phyloP scores from a whole-genome alignment of 106 monocot genomes.

The Xerophyta viscosa region DNA sequence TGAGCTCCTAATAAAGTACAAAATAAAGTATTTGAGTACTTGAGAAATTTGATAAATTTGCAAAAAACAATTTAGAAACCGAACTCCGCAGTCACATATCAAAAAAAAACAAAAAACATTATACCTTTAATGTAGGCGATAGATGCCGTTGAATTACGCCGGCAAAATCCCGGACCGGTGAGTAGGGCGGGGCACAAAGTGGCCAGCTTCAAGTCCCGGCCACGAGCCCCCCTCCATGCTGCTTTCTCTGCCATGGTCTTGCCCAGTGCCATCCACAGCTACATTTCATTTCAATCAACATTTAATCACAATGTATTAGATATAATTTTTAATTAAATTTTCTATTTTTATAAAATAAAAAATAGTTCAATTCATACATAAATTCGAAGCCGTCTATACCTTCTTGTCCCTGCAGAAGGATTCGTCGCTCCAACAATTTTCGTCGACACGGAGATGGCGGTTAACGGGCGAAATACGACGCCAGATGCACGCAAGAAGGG shows the following conservation, averaged over 20 bases:
- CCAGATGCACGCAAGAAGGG: conserved; percentile 86
- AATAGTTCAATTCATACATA: too few relatives aligned
- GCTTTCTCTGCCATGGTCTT: conserved; percentile 90
- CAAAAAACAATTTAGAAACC: not conserved
- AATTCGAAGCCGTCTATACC: conserved; percentile 30
- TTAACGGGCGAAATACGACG: conserved; percentile 11
- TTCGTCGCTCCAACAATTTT: conserved; percentile 83
- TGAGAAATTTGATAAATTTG: not conserved
- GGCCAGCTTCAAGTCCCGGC: conserved; percentile 53
- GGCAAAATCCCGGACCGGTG: conserved; percentile 54
- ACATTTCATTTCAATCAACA: not conserved
- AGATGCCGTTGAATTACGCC: conserved; percentile 53
- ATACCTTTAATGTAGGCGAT: conserved; percentile 89
- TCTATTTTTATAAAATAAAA: too few relatives aligned
- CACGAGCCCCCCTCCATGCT: conserved; percentile 64
- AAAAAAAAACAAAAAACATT: too few relatives aligned
- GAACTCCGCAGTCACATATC: not conserved
- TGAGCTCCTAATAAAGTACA: conserved; percentile 37
- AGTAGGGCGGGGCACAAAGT: conserved; percentile 72
- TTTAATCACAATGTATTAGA: not conserved
- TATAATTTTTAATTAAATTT: too few relatives aligned
- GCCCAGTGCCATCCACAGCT: conserved; percentile 84
- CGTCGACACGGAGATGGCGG: conserved; percentile 31
- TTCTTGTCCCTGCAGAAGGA: conserved; percentile 65
- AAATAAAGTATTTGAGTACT: too few relatives aligned